Evolutionary conservation across 805 yeast species (phyloP), one percentile per base, ranked within the genome.

Genomic region (Hermanozyma aechmeae): DNA sequence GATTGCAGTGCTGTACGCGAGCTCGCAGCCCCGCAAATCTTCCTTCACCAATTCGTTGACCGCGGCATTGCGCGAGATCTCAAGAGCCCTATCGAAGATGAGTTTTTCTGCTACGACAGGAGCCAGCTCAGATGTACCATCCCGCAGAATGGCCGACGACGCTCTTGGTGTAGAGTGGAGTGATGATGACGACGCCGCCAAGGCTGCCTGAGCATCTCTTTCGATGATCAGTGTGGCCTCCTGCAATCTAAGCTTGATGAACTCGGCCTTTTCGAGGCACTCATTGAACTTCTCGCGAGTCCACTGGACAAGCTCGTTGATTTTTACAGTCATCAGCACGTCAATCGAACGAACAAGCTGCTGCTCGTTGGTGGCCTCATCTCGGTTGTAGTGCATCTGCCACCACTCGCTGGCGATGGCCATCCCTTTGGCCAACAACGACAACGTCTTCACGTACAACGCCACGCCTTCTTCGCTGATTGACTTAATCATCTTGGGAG

Each of bases 61-160:
- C 0, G 97, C 97, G 1, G 97, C 95, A 28, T 75, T 76, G 43
- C 94, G 73, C 3, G 95, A 82, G 63, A 87, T 83, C 46, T 89
- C 97, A 46, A 89, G 67, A 2, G 97, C 96, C 27, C 97, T 67
- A 44, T 92, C 96, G 56, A 89, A 92, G 15, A 87, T 73, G 39
- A 87, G 65, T 48, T 82, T 82, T 51, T 89, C 96, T 3, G 94
- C 84, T 31, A 78, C 68, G 5, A 76, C 65, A 30, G 34, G 26
- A 6, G 20, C 9, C 9, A 6, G 9, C 9, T 6, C 20, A 17
- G 20, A 17, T 10, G 6, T 10, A 10, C 20, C 20, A n/a, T n/a
- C n/a, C n/a, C n/a, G n/a, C n/a, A n/a, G n/a, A n/a, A n/a, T n/a
- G n/a, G n/a, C n/a, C n/a, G n/a, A n/a, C n/a, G n/a, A n/a, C n/a